Base-by-base conservation (phyloP, 2,329 filamentous ascomycete genomes). In the Epichloe brachyelytri region DNA sequence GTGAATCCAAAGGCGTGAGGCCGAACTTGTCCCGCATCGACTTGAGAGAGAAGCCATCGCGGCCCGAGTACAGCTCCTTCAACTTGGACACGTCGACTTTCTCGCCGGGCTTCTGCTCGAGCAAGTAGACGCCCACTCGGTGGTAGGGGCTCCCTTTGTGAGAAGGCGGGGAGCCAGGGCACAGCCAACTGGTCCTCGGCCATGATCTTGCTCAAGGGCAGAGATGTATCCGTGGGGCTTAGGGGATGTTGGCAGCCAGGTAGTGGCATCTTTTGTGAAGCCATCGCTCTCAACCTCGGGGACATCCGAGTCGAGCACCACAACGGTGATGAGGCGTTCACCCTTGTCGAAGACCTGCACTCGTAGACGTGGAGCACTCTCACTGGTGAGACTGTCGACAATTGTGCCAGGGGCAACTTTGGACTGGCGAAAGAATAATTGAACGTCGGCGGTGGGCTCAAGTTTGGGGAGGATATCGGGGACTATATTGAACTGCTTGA, bases 111-210 rank as follows among this genome's bases (percentile, higher is more conserved):
- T 77, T 73, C 68, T 98, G 93, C 71, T 95, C 81, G 47, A 97
- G 74, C 20, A 98, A 72, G 64, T 93, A 85, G 54, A 97, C 71
- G 46, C 84, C 83, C 50, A 97, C 75, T 49, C 93, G 86, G 69
- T 97, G 93, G 71, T 97, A 96, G 1, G 87, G 2, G 85, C 79
- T 52, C 93, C 93, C 73, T 93, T 65, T 95, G 86, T 1, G 88
- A 83, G 63, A 86, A 88, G 1, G 93, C 85, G 1, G 91, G 85
- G 22, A 90, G 72, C 88, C 91, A 98, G 2, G 88, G 83, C 3
- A 82, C 71, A 51, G 87, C 80, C 46, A 93, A 75, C 65, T 93
- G 82, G 33, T 75, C 72, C 19, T 79, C 73, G 55, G 71, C 67
- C 52, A 77, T 71, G 58, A 88, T 72, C 58, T 74, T 74, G 59